Evolutionary conservation across 2,329 filamentous ascomycete species (phyloP).

Genomic region (Thelonectria rubi): DNA sequence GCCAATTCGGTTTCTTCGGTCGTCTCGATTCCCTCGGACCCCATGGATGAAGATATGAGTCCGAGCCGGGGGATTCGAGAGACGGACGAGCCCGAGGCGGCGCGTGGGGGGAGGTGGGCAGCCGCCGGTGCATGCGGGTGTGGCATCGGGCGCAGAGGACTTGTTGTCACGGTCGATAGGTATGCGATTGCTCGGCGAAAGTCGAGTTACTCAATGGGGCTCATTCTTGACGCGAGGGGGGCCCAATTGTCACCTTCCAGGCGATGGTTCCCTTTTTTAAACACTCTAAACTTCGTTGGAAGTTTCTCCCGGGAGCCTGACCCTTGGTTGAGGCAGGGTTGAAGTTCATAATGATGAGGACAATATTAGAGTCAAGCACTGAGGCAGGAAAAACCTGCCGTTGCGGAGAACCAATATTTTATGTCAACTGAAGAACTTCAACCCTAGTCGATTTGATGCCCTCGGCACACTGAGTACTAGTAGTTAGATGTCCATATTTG

Average conservation of each 20-base stretch:
- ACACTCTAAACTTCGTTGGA: slow-evolving; percentile 55
- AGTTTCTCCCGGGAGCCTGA: slow-evolving; percentile 46
- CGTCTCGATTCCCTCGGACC: slow-evolving; percentile 50
- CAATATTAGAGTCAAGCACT: slow-evolving; percentile 98
- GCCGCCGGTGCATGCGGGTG: slow-evolving; percentile 58
- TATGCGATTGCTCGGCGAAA: slow-evolving; percentile 88
- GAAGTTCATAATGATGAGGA: slow-evolving; percentile 88
- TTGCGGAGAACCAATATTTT: slow-evolving; percentile 45
- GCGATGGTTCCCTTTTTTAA: slow-evolving; percentile 39
- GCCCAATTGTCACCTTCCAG: slow-evolving; percentile 38
- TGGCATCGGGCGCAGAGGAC: slow-evolving; percentile 61
- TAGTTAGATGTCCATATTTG: background rate
- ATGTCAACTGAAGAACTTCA: slow-evolving; percentile 47
- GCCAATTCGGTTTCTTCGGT: slow-evolving; percentile 1
- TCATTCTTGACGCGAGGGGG: slow-evolving; percentile 99
- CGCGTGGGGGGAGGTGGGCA: slow-evolving; percentile 52
- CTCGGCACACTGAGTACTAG: background rate
- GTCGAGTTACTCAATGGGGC: slow-evolving; percentile 99
- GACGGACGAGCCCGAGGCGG: slow-evolving; percentile 20
- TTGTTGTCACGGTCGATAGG: slow-evolving; percentile 96
- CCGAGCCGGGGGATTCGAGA: slow-evolving; percentile 53
- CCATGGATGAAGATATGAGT: slow-evolving; percentile 91
- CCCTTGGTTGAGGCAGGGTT: slow-evolving; percentile 45
- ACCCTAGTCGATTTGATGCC: slow-evolving; percentile 20
- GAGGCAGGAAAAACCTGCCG: slow-evolving; percentile 61